These are phyloP conservation scores for Ceratocystiopsis brevicomis DNA, from an alignment of 2,329 filamentous ascomycete genomes.

Conservation along the genomic window DNA sequence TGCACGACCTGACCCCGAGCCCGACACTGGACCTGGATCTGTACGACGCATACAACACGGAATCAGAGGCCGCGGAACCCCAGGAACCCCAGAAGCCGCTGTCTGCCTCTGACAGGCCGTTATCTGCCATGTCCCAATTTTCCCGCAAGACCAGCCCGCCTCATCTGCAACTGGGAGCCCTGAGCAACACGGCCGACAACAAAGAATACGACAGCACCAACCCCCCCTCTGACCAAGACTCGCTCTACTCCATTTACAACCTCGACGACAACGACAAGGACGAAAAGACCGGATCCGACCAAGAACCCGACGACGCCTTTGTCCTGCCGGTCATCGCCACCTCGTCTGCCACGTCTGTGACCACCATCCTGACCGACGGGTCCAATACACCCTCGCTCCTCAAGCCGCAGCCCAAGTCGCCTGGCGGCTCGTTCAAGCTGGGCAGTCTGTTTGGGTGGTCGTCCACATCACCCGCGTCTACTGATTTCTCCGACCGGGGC, in stretches of 20 bases:
- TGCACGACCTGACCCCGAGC: slow-evolving; percentile 24
- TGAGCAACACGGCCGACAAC: slow-evolving; percentile 10
- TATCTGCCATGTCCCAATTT: slow-evolving; percentile 27
- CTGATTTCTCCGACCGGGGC: slow-evolving; percentile 30
- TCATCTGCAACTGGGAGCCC: slow-evolving; percentile 29
- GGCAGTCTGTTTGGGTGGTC: slow-evolving; percentile 36
- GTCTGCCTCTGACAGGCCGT: too few species aligned
- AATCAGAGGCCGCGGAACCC: too few species aligned
- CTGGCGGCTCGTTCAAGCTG: slow-evolving; percentile 26
- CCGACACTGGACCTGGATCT: slow-evolving; percentile 11
- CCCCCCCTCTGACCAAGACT: slow-evolving; percentile 1
- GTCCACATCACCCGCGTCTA: slow-evolving; percentile 24
- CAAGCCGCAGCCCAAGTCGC: slow-evolving; percentile 29
- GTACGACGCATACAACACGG: too few species aligned
- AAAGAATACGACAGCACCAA: slow-evolving; percentile 14
- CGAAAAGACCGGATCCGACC: too few species aligned
- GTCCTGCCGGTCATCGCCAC: slow-evolving; percentile 2
- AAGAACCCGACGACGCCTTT: not conserved
- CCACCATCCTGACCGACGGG: not conserved
- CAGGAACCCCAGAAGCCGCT: too few species aligned
- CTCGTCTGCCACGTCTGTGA: not conserved
- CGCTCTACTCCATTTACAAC: slow-evolving; percentile 1
- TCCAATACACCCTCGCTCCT: not conserved
- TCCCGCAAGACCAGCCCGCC: slow-evolving; percentile 31
- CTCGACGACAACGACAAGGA: slow-evolving; percentile 4